Conservation (phyloP, 176 grass and related monocot species). For the Miscanthus lutarioriparius region DNA sequence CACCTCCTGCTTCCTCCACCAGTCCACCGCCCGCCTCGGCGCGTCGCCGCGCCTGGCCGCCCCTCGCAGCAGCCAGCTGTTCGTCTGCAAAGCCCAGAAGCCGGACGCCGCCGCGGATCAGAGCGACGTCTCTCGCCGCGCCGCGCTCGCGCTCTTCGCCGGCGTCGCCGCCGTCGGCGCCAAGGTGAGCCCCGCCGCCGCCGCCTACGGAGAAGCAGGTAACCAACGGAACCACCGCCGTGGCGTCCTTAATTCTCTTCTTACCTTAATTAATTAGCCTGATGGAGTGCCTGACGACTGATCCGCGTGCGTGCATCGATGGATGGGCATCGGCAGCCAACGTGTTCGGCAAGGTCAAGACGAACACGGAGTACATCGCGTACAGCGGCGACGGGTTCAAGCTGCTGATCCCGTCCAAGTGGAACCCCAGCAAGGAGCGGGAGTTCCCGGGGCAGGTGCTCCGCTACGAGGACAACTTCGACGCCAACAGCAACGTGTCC, state of each 20-base stretch:
- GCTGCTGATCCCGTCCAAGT: conserved; percentile 82
- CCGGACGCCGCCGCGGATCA: not conserved
- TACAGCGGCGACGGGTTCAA: conserved; percentile 87
- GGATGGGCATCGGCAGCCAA: conserved; percentile 44
- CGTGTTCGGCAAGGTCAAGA: conserved; percentile 89
- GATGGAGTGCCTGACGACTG: not conserved
- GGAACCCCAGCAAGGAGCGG: conserved; percentile 90
- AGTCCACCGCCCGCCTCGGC: conserved; percentile 51
- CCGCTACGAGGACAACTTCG: conserved; percentile 96
- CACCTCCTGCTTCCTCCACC: conserved; percentile 88
- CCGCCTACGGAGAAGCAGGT: conserved; percentile 90
- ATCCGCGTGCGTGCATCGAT: not conserved
- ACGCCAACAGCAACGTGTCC: conserved; percentile 76
- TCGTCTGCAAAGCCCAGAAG: conserved; percentile 79
- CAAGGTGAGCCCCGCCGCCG: conserved; percentile 75
- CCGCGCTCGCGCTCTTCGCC: conserved; percentile 66
- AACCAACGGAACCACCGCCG: too few species aligned
- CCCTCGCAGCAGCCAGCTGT: conserved; percentile 37
- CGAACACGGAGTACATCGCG: conserved; percentile 65
- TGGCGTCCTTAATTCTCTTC: too few species aligned
- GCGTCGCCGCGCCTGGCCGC: conserved; percentile 32
- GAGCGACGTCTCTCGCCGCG: conserved; percentile 52
- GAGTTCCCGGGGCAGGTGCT: conserved; percentile 93
- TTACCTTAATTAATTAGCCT: too few species aligned
- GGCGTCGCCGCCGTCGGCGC: conserved; percentile 53